Evolutionary conservation across 805 yeast species (phyloP), one percentile per base, ranked within the genome.

Genomic region (Danielia reshetovae): DNA sequence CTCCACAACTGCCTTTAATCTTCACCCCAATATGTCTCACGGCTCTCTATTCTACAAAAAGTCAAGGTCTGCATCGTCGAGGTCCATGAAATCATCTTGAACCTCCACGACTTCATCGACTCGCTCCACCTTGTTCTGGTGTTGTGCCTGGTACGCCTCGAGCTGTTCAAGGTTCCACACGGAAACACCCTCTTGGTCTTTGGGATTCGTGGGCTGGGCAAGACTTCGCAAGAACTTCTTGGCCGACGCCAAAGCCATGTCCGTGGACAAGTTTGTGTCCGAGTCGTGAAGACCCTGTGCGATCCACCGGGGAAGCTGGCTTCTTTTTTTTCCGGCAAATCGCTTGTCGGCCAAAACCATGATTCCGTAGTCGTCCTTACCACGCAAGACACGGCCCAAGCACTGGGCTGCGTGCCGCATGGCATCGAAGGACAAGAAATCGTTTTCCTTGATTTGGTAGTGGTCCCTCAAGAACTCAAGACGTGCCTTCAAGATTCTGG

Each of bases 401-500:
- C 99, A 93, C 60, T 93, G 99, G 0, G 99, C 97, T 4, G 97
- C 99, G 64, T 93, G 99, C 55, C 99, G 78, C 98, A 93, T 93
- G 10, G 99, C 99, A 62, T 93, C 99, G 70, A 93, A 93, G 8
- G 97, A 89, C 24, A 93, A 58, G 55, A 93, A 93, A 52, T 93
- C 98, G 54, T 86, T 88, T 52, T 93, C 98, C 44, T 87, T 74
- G 36, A 93, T 90, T 51, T 88, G 94, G 57, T 77, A 90, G 51
- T 88, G 89, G 55, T 93, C 97, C 46, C 97, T 71, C 57, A 93
- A 61, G 52, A 93, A 93, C 60, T 93, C 98, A 29, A 93, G 67
- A 33, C 99, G 74, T 0, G 99, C 98, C 50, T 93, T 93, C 51
- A 93, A 68, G 45, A 93, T 93, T 53, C 97, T 79, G 4, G 97